Conservation (phyloP, 2,329 filamentous ascomycete species). For the Colletotrichum lupini region DNA sequence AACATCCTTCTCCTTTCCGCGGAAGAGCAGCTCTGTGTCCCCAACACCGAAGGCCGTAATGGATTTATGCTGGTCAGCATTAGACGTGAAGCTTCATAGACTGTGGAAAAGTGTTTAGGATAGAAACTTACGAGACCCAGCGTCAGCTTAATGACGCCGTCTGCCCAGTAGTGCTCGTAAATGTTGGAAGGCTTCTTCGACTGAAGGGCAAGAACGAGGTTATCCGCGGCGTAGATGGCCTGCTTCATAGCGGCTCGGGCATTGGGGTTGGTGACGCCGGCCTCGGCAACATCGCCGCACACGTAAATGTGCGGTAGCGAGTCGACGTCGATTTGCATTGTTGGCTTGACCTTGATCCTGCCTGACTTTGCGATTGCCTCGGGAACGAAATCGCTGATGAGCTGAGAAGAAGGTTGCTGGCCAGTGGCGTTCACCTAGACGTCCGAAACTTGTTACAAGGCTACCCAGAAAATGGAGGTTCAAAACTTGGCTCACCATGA, state of each 20-base stretch:
- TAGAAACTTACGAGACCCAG: constrained; percentile 58
- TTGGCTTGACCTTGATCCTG: constrained; percentile 64
- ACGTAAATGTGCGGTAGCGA: constrained; percentile 65
- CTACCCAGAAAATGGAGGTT: not conserved
- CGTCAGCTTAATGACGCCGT: constrained; percentile 64
- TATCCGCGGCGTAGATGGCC: constrained; percentile 62
- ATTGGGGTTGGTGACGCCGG: constrained; percentile 61
- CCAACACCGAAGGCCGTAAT: constrained; percentile 56
- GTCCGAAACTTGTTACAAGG: constrained; percentile 10
- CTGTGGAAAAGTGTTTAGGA: not conserved
- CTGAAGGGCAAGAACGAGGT: constrained; percentile 60
- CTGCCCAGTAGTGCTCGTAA: constrained; percentile 58
- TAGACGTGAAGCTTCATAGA: not conserved
- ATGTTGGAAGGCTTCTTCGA: constrained; percentile 49
- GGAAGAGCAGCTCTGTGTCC: constrained; percentile 54
- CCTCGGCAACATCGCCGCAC: constrained; percentile 72
- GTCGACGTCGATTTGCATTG: constrained; percentile 65
- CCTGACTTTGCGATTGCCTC: constrained; percentile 56
- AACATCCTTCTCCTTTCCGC: constrained; percentile 52
- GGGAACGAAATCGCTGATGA: constrained; percentile 58
- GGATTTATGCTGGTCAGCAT: constrained; percentile 53
- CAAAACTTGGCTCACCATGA: constrained; percentile 53
- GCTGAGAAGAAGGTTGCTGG: constrained; percentile 64
- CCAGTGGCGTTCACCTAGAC: constrained; percentile 68
- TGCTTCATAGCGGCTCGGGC: constrained; percentile 66